A percentile compares a stretch with the other conserved stretches of the same genome.
phyloP scores from a whole-genome alignment of 768 basidiomycete genomes.

The Boletus rex-veris region DNA sequence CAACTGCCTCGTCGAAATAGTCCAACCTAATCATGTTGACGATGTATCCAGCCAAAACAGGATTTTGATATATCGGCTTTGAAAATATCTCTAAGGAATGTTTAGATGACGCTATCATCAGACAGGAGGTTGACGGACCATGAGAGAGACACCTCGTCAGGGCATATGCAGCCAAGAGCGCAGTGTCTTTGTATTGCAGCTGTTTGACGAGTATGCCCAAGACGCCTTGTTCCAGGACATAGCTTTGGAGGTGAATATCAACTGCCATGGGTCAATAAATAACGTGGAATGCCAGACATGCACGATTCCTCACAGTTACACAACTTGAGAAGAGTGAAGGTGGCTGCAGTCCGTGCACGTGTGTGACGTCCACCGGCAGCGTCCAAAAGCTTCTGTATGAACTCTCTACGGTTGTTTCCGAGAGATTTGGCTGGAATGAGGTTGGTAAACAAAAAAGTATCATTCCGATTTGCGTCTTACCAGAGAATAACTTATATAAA shows the following conservation, averaged over 20 bases:
- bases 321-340: constrained; percentile 8
- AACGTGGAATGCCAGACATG: background rate
- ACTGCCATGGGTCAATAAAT: background rate
- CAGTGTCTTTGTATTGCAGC: background rate
- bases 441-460: background rate
- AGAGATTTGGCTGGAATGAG: background rate
- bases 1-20: constrained; percentile 26
- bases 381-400: constrained; percentile 4
- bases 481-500: constrained; percentile 4
- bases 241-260: background rate
- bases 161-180: constrained; percentile 5
- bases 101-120: background rate
- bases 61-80: background rate
- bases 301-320: constrained; percentile 1
- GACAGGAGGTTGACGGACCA: background rate
- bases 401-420: background rate
- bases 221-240: background rate
- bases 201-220: constrained; percentile 2
- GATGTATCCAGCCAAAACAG: constrained; percentile 11
- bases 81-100: background rate
- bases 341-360: constrained; percentile 1
- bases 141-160: background rate
- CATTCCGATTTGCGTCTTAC: background rate
- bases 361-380: constrained; percentile 1
- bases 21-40: constrained; percentile 24